phyloP scores from a whole-genome alignment of 2,329 filamentous ascomycete species.

The Torrubiellomyces zombiae region DNA sequence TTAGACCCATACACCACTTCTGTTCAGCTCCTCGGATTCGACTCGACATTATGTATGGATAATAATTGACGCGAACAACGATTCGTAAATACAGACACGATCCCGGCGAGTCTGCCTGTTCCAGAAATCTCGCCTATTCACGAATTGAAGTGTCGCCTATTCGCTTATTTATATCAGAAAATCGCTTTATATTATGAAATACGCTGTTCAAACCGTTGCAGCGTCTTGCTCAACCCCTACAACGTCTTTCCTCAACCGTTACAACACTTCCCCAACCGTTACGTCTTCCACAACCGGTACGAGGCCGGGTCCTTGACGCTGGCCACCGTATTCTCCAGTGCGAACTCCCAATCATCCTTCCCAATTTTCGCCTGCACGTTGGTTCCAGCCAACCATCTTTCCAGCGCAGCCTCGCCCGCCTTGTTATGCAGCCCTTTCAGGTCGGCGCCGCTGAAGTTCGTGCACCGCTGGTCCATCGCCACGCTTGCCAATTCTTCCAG shows the following conservation, averaged over 20 bases:
- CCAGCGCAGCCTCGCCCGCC: conserved; percentile 31
- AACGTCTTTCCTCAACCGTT: not conserved
- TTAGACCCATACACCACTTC: conserved; percentile 18
- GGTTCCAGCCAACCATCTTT: conserved; percentile 17
- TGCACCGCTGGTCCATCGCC: conserved; percentile 50
- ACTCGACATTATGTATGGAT: too few relatives aligned
- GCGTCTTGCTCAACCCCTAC: too few relatives aligned
- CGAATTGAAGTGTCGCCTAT: too few relatives aligned
- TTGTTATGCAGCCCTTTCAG: conserved; percentile 31
- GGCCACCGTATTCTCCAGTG: conserved; percentile 28
- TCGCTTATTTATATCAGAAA: too few relatives aligned
- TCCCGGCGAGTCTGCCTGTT: too few relatives aligned
- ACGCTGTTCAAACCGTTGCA: too few relatives aligned
- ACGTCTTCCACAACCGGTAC: conserved; percentile 21
- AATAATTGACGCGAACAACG: too few relatives aligned
- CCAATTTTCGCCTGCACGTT: conserved; percentile 12
- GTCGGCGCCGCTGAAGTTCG: conserved; percentile 59
- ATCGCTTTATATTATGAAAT: too few relatives aligned
- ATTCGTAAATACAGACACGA: too few relatives aligned
- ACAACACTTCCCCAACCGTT: conserved; percentile 8
- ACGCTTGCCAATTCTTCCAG: conserved; percentile 41
- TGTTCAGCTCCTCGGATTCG: conserved; percentile 16
- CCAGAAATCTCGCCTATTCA: too few relatives aligned
- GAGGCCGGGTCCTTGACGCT: conserved; percentile 31
- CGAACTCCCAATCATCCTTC: conserved; percentile 34